These are phyloP conservation scores for Fomitopsis serialis DNA, from an alignment of 768 basidiomycete genomes.

Conservation along the genomic window DNA sequence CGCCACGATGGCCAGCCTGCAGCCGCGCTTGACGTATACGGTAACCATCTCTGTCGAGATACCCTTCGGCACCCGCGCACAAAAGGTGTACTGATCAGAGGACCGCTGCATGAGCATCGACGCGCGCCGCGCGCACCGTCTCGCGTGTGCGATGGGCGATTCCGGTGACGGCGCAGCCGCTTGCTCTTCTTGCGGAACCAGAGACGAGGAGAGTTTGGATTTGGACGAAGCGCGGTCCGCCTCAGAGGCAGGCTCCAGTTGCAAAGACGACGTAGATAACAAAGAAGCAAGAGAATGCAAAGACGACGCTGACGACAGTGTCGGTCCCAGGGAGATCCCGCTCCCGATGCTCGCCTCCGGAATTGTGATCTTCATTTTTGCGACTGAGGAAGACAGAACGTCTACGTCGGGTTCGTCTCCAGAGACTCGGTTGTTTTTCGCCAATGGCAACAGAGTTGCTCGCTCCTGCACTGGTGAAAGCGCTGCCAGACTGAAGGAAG, in stretches of 20 bases:
- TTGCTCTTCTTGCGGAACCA: not conserved
- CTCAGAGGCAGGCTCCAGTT: constrained; percentile 8
- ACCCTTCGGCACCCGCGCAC: constrained; percentile 41
- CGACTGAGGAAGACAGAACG: not conserved
- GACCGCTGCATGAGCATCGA: constrained; percentile 41
- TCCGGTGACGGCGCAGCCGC: not conserved
- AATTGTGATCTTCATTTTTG: not conserved
- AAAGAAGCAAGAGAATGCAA: constrained; percentile 1
- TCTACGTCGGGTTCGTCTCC: not conserved
- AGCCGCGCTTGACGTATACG: constrained; percentile 53
- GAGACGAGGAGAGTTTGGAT: not conserved
- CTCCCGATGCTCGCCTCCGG: not conserved
- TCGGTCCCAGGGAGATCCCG: not conserved
- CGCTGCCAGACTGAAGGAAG: not conserved
- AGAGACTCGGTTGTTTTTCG: not conserved
- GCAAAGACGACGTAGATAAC: constrained; percentile 2
- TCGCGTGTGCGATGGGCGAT: not conserved
- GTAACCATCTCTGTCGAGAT: constrained; percentile 61
- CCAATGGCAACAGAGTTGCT: not conserved
- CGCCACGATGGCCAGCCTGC: constrained; percentile 50
- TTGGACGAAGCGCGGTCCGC: constrained; percentile 7
- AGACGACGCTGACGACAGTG: not conserved
- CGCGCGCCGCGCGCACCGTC: constrained; percentile 23
- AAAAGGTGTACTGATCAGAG: constrained; percentile 35
- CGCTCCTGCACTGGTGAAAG: not conserved